Evolutionary conservation across 306 rosid species (phyloP).

Genomic region (Argentina anserina): DNA sequence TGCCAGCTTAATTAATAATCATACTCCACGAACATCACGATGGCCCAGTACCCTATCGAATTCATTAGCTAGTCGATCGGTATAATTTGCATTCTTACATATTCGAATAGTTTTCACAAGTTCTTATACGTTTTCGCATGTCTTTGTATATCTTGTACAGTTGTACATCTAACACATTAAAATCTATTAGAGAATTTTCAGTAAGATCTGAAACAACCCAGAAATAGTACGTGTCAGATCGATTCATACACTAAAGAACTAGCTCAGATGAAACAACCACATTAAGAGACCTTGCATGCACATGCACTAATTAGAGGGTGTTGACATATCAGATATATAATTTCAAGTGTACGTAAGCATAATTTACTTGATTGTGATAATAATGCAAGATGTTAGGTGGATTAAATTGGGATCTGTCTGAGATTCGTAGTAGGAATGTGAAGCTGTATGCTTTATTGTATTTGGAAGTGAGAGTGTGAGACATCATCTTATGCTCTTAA

Average conservation of each 20-base stretch:
- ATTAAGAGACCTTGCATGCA: not conserved
- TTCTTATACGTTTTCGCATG: not conserved
- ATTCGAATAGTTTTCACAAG: not conserved
- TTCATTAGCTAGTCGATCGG: too few species aligned
- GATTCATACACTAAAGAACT: conserved; percentile 3
- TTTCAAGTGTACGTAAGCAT: not conserved
- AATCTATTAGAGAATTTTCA: not conserved
- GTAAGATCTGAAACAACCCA: not conserved
- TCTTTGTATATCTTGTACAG: not conserved
- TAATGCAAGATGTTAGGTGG: not conserved
- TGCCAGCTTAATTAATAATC: not conserved
- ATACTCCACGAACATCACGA: not conserved
- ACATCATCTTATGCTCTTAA: conserved; percentile 23
- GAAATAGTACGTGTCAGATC: conserved; percentile 9
- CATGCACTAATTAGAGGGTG: not conserved
- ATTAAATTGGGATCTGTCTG: not conserved
- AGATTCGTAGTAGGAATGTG: conserved; percentile 4
- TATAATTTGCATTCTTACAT: too few species aligned
- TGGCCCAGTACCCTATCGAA: too few species aligned
- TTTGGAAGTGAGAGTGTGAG: not conserved
- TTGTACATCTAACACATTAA: conserved; percentile 12
- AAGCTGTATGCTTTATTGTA: not conserved
- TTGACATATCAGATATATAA: not conserved
- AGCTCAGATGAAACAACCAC: not conserved
- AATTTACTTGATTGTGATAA: not conserved